phyloP scores from a whole-genome alignment of 768 basidiomycete genomes.

The Tubosaeta brunneosetosa region DNA sequence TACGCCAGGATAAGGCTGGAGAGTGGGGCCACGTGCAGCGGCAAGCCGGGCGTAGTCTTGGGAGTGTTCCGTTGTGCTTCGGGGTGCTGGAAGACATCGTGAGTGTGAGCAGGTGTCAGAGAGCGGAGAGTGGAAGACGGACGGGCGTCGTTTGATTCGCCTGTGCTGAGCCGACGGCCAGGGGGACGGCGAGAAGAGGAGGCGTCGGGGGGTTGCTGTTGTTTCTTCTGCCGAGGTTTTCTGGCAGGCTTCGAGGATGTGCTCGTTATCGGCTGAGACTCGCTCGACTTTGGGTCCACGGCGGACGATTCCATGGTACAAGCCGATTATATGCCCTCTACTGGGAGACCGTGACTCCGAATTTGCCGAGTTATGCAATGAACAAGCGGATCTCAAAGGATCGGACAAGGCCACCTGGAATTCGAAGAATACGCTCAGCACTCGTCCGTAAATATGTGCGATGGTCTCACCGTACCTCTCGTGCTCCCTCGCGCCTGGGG shows the following conservation, averaged over 20 bases:
- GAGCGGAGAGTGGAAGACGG: slow-evolving; percentile 4
- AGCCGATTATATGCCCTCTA: slow-evolving; percentile 22
- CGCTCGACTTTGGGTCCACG: slow-evolving; percentile 40
- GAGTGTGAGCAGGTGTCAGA: not conserved
- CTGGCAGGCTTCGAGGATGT: slow-evolving; percentile 36
- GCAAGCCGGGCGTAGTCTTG: slow-evolving; percentile 29
- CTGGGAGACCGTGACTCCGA: slow-evolving; percentile 24
- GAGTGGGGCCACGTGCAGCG: slow-evolving; percentile 38
- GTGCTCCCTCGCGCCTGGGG: slow-evolving; percentile 10
- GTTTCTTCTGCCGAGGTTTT: slow-evolving; percentile 54
- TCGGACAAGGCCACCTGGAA: slow-evolving; percentile 7
- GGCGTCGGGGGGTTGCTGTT: slow-evolving; percentile 19
- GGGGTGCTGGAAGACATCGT: slow-evolving; percentile 16
- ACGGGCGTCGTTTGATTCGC: slow-evolving; percentile 19
- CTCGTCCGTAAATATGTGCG: slow-evolving; percentile 6
- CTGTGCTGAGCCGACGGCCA: slow-evolving; percentile 26
- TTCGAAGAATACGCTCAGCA: slow-evolving; percentile 8
- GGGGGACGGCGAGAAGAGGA: slow-evolving; percentile 23
- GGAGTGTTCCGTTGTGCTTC: slow-evolving; percentile 15
- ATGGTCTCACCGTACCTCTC: slow-evolving; percentile 17
- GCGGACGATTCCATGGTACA: slow-evolving; percentile 45
- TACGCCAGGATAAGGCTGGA: slow-evolving; percentile 53
- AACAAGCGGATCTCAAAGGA: slow-evolving; percentile 8
- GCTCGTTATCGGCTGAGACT: slow-evolving; percentile 39
- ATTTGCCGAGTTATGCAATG: slow-evolving; percentile 27